phyloP scores from a whole-genome alignment of 441 rosid genomes.

The Adansonia gregorii region DNA sequence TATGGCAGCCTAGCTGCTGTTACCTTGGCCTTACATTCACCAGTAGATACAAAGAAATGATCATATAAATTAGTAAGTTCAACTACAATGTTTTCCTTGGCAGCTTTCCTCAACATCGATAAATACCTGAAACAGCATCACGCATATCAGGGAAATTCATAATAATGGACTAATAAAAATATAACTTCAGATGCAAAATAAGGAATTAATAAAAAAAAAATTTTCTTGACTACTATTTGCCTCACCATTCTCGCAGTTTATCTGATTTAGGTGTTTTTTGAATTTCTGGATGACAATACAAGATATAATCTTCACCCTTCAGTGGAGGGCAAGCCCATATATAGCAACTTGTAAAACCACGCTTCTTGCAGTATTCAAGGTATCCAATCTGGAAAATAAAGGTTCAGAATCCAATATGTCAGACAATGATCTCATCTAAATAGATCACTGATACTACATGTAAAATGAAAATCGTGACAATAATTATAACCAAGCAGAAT shows the following conservation, averaged over 20 bases:
- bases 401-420: constrained; percentile 18
- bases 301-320: constrained; percentile 98
- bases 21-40: constrained; percentile 93
- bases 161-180: constrained; percentile 10
- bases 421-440: constrained; percentile 14
- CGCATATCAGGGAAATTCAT: constrained; percentile 15
- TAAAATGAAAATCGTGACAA: constrained; percentile 26
- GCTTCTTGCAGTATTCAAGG: constrained; percentile 96
- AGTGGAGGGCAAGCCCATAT: constrained; percentile 99
- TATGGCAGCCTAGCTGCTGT: constrained; percentile 99
- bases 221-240: constrained; percentile 20
- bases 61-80: constrained; percentile 90
- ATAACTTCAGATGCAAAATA: neutral
- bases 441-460: neutral
- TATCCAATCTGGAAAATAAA: constrained; percentile 79
- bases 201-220: neutral
- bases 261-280: constrained; percentile 99
- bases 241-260: constrained; percentile 97
- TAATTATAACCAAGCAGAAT: neutral
- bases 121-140: constrained; percentile 70
- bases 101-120: constrained; percentile 85
- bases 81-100: constrained; percentile 84
- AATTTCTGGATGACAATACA: constrained; percentile 98
- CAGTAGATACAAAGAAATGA: constrained; percentile 82
- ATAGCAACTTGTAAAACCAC: constrained; percentile 99